Evolutionary conservation across 257 asterid genomes (phyloP).

Genomic region (Anisodus tanguticus): DNA sequence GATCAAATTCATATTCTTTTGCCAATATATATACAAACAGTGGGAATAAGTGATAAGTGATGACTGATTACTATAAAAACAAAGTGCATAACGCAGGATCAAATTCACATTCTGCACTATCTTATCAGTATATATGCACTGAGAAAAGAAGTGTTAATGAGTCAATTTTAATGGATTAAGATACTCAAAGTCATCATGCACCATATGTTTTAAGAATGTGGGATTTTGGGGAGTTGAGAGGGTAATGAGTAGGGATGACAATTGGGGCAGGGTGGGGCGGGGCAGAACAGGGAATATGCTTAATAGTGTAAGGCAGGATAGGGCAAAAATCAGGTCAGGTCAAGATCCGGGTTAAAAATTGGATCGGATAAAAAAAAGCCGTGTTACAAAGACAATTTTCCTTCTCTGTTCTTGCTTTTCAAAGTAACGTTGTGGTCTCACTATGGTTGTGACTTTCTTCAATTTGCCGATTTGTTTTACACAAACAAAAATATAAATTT

Average conservation of each 20-base stretch:
- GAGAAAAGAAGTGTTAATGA: constrained; percentile 23
- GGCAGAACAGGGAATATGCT: no score
- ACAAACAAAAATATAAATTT: no score
- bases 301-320: no score
- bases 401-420: no score
- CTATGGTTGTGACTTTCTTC: no score
- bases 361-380: no score
- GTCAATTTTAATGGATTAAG: constrained; percentile 24
- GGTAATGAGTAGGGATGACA: not conserved
- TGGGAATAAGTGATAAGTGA: constrained; percentile 12
- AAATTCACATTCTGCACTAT: constrained; percentile 39
- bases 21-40: not conserved
- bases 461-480: no score
- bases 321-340: no score
- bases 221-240: constrained; percentile 18
- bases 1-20: constrained; percentile 24
- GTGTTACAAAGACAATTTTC: no score
- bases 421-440: no score
- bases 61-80: not conserved
- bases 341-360: no score
- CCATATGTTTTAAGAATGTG: constrained; percentile 17
- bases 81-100: constrained; percentile 27
- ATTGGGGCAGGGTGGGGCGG: no score
- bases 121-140: constrained; percentile 38
- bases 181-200: constrained; percentile 23